phyloP scores from a whole-genome alignment of 2,329 filamentous ascomycete species.

The Zymoseptoria brevis region DNA sequence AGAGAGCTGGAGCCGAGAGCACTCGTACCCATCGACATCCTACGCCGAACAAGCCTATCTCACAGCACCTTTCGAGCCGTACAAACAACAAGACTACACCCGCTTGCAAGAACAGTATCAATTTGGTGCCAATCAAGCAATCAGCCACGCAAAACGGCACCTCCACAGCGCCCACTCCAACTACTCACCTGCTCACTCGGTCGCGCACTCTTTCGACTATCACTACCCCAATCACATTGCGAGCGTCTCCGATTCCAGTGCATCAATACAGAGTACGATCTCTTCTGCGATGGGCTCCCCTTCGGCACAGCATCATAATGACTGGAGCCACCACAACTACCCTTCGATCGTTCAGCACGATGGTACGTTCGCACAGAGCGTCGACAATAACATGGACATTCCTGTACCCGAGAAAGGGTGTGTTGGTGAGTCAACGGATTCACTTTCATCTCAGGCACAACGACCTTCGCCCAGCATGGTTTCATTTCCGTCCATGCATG shows the following conservation, averaged over 20 bases:
- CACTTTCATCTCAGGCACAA: not conserved
- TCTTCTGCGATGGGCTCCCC: conserved; percentile 46
- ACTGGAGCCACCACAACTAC: conserved; percentile 46
- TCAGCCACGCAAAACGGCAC: conserved; percentile 31
- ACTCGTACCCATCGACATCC: conserved; percentile 19
- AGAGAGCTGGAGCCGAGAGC: conserved; percentile 25
- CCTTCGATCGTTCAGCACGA: conserved; percentile 56
- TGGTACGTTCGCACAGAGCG: conserved; percentile 49
- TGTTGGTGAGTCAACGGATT: conserved; percentile 40
- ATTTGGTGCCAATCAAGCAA: conserved; percentile 30
- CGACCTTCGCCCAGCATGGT: not conserved
- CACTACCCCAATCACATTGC: conserved; percentile 38
- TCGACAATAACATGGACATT: conserved; percentile 46
- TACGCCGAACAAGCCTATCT: conserved; percentile 24
- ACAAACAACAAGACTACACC: conserved; percentile 28
- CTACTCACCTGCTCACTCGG: conserved; percentile 38
- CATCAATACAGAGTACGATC: conserved; percentile 40
- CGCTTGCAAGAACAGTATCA: conserved; percentile 31
- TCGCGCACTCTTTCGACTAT: conserved; percentile 39
- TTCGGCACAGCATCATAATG: conserved; percentile 54
- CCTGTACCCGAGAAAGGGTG: conserved; percentile 41
- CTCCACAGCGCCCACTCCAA: conserved; percentile 32
- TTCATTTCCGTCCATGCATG: not conserved
- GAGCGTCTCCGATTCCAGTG: conserved; percentile 44
- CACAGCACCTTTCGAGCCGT: conserved; percentile 31